A percentile compares a stretch with the other conserved stretches of the same genome.
phyloP scores from a whole-genome alignment of 1,139 yeast genomes.

The Entelexis paramagnoliae region DNA sequence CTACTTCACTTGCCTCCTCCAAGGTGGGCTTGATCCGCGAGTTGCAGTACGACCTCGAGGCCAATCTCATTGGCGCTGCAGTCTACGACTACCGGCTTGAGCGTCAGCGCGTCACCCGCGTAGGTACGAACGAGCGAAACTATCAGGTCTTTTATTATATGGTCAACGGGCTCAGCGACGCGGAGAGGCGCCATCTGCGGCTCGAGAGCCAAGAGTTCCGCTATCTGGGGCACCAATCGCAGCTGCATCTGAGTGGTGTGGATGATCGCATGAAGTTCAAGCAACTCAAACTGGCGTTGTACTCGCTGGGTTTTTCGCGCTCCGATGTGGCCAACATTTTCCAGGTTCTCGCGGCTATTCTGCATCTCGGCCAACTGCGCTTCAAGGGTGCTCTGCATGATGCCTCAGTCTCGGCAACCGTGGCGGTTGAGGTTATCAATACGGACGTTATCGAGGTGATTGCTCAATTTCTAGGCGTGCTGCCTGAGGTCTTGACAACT shows the following conservation, averaged over 20 bases:
- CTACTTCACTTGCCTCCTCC: slow-evolving; percentile 30
- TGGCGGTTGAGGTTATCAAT: slow-evolving; percentile 34
- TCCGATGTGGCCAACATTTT: slow-evolving; percentile 38
- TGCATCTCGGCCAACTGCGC: slow-evolving; percentile 36
- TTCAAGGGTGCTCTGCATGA: slow-evolving; percentile 33
- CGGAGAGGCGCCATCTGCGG: slow-evolving; percentile 34
- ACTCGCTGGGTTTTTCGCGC: slow-evolving; percentile 33
- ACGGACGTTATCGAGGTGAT: slow-evolving; percentile 32
- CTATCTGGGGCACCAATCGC: slow-evolving; percentile 37
- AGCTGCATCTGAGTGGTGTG: slow-evolving; percentile 31
- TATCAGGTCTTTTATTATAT: slow-evolving; percentile 37
- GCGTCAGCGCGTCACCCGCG: slow-evolving; percentile 34
- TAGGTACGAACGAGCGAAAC: slow-evolving; percentile 37
- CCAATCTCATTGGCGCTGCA: slow-evolving; percentile 35
- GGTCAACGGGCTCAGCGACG: slow-evolving; percentile 33
- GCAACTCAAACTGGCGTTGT: slow-evolving; percentile 33
- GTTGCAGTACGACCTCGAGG: slow-evolving; percentile 34
- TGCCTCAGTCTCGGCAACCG: slow-evolving; percentile 28
- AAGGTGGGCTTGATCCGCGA: slow-evolving; percentile 36
- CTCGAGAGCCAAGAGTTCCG: slow-evolving; percentile 31
- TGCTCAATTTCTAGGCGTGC: slow-evolving; percentile 36
- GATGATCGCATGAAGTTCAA: slow-evolving; percentile 34
- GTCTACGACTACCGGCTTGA: slow-evolving; percentile 36
- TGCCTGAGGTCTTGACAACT: slow-evolving; percentile 33
- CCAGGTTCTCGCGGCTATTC: slow-evolving; percentile 37